Percentiles rank a stretch among this genome's conserved stretches.
These are phyloP conservation scores for Medicago lupulina DNA, from an alignment of 306 rosid genomes.

Conservation along the genomic window DNA sequence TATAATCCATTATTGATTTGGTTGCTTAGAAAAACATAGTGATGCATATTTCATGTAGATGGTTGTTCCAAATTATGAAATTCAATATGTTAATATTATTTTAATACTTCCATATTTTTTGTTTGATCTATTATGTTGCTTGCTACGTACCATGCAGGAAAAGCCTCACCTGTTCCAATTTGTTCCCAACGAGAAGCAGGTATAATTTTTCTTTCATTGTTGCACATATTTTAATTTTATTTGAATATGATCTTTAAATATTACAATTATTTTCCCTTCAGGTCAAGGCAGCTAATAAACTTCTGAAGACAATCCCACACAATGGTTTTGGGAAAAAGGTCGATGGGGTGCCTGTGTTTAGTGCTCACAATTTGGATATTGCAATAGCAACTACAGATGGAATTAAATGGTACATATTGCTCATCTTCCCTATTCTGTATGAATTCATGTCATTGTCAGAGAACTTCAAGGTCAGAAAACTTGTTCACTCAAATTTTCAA, in stretches of 20 bases:
- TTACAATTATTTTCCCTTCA: constrained; percentile 41
- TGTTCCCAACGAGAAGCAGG: constrained; percentile 99
- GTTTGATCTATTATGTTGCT: constrained; percentile 22
- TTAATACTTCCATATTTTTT: constrained; percentile 16
- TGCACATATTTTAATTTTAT: constrained; percentile 26
- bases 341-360: constrained; percentile 95
- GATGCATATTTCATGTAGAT: constrained; percentile 10
- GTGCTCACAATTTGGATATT: constrained; percentile 94
- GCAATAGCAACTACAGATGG: constrained; percentile 93
- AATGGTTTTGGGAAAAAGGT: constrained; percentile 68
- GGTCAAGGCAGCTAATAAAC: constrained; percentile 95
- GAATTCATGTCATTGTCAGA: constrained; percentile 21
- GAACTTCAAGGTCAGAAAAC: background rate
- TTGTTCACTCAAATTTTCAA: background rate
- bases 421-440: constrained; percentile 38
- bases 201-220: constrained; percentile 42
- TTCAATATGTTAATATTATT: constrained; percentile 12
- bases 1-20: constrained; percentile 11
- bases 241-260: constrained; percentile 29
- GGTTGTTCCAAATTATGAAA: constrained; percentile 13
- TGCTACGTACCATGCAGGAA: constrained; percentile 66
- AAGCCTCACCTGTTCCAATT: constrained; percentile 94
- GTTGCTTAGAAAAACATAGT: constrained; percentile 20
- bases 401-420: constrained; percentile 72
- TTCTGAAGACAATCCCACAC: constrained; percentile 67